These are phyloP conservation scores for Debaryomyces tyrocola DNA, from an alignment of 805 yeast species.

Conservation along the genomic window DNA sequence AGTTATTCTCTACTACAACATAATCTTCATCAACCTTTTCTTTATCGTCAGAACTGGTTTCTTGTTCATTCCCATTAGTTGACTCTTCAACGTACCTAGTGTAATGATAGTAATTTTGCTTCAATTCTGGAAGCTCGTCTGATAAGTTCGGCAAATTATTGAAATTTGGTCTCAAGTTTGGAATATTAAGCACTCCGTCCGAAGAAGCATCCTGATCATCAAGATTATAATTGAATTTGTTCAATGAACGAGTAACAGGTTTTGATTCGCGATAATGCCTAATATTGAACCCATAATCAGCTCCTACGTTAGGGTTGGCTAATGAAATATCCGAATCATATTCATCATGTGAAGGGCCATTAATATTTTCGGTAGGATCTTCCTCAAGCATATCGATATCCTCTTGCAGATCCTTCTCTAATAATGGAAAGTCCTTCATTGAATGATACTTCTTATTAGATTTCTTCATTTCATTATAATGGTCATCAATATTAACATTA, in stretches of 20 bases:
- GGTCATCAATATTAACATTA: slow-evolving; percentile 19
- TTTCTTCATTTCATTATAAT: slow-evolving; percentile 19
- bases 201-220: slow-evolving; percentile 10
- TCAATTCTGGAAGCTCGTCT: slow-evolving; percentile 25
- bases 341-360: slow-evolving; percentile 12
- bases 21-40: slow-evolving; percentile 15
- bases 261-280: slow-evolving; percentile 37
- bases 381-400: slow-evolving; percentile 19
- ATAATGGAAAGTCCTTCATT: slow-evolving; percentile 35
- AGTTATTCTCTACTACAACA: slow-evolving; percentile 16
- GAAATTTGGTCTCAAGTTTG: slow-evolving; percentile 43
- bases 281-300: slow-evolving; percentile 49
- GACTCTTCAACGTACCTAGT: slow-evolving; percentile 16
- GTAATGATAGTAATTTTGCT: slow-evolving; percentile 32
- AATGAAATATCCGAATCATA: slow-evolving; percentile 49
- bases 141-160: slow-evolving; percentile 37
- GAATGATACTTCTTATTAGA: slow-evolving; percentile 18
- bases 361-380: slow-evolving; percentile 1
- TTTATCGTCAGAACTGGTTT: neutral
- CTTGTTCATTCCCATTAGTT: slow-evolving; percentile 13
- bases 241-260: neutral
- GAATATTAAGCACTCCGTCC: slow-evolving; percentile 16
- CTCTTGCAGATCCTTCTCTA: slow-evolving; percentile 18
- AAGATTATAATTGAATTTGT: slow-evolving; percentile 19
- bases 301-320: slow-evolving; percentile 53